A percentile compares a stretch with the other conserved stretches of the same genome.
Evolutionary conservation across 2,329 filamentous ascomycete genomes (phyloP).

Genomic region (Apiospora koreana): DNA sequence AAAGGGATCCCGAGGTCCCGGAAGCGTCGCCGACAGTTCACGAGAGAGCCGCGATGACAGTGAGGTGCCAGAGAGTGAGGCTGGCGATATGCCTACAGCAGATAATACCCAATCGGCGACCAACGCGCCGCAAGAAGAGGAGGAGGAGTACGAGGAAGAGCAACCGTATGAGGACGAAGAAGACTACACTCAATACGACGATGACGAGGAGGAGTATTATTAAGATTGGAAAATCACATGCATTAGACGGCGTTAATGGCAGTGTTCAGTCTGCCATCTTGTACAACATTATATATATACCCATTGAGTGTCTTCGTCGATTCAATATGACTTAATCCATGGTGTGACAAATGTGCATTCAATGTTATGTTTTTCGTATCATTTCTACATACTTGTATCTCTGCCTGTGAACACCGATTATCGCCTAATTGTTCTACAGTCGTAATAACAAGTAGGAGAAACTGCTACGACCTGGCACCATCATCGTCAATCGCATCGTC

Average conservation of each 20-base stretch:
- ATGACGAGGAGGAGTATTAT: conserved; percentile 29
- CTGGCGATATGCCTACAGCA: conserved; percentile 11
- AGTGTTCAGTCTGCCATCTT: not conserved
- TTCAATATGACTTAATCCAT: not conserved
- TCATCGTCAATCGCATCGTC: not conserved
- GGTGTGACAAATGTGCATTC: too few relatives aligned
- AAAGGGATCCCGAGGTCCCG: conserved; percentile 42
- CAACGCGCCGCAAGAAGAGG: conserved; percentile 37
- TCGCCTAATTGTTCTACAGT: too few relatives aligned
- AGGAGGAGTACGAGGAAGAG: conserved; percentile 33
- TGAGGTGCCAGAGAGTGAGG: conserved; percentile 25
- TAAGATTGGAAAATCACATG: conserved; percentile 6
- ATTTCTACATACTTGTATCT: too few relatives aligned
- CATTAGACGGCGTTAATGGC: not conserved
- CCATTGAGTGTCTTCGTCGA: not conserved
- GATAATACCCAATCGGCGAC: conserved; percentile 32
- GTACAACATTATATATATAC: not conserved
- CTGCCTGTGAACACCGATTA: too few relatives aligned
- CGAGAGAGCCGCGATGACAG: conserved; percentile 36
- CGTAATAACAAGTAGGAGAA: too few relatives aligned
- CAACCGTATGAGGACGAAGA: conserved; percentile 31
- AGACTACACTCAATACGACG: conserved; percentile 25
- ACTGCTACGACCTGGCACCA: too few relatives aligned
- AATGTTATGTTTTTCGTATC: too few relatives aligned
- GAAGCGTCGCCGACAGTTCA: conserved; percentile 43